A percentile compares a stretch with the other conserved stretches of the same genome.
Evolutionary conservation across 352 stramenopile genomes (phyloP).

Genomic region (Globisporangium yorkense): DNA sequence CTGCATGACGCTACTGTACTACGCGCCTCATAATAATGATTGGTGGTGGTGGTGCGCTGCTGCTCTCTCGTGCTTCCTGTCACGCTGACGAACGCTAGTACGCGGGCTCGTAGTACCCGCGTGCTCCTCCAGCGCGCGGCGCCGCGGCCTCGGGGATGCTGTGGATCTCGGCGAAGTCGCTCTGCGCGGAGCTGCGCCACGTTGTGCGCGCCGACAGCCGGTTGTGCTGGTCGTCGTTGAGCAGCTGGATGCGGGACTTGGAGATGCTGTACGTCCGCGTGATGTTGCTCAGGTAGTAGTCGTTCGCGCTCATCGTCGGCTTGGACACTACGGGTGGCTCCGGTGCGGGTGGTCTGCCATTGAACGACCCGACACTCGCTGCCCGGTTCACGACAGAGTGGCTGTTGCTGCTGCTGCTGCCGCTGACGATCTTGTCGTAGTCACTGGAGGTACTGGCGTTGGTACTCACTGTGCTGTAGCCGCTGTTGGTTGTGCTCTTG

Average conservation of each 20-base stretch:
- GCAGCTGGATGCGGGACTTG: slow-evolving; percentile 18
- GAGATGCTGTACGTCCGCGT: slow-evolving; percentile 12
- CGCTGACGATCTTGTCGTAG: not conserved
- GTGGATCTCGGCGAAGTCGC: slow-evolving; percentile 15
- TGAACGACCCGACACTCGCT: not conserved
- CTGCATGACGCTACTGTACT: too few relatives aligned
- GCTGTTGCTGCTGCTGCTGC: not conserved
- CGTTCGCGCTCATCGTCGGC: slow-evolving; percentile 6
- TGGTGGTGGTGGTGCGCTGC: too few relatives aligned
- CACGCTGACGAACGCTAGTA: not conserved
- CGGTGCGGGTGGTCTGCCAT: not conserved
- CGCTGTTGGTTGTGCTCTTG: slow-evolving; percentile 5
- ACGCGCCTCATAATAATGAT: too few relatives aligned
- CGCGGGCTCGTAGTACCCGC: slow-evolving; percentile 1
- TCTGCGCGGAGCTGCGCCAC: slow-evolving; percentile 14
- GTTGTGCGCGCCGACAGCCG: slow-evolving; percentile 15
- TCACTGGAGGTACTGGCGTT: not conserved
- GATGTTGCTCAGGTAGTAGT: slow-evolving; percentile 17
- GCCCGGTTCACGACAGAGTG: not conserved
- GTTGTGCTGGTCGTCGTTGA: slow-evolving; percentile 18
- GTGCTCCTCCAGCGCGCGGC: not conserved
- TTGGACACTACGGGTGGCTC: not conserved
- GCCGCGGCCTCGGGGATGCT: slow-evolving; percentile 12
- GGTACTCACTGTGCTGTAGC: not conserved
- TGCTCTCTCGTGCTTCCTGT: too few relatives aligned